These are phyloP conservation scores for Piedraia hortae DNA, from an alignment of 2,329 filamentous ascomycete species.

Conservation along the genomic window DNA sequence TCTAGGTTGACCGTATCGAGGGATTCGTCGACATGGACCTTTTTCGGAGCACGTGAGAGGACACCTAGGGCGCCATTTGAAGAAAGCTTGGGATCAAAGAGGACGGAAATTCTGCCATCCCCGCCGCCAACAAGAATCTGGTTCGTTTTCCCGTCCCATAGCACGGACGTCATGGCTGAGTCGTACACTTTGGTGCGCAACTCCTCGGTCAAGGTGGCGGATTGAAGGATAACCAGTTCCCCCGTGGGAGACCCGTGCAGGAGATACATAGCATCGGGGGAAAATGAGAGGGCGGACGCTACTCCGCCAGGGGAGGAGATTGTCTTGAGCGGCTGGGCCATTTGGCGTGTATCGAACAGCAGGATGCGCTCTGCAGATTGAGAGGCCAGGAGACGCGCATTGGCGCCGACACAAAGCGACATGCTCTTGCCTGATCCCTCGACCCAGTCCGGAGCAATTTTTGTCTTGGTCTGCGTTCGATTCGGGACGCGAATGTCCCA, in stretches of 20 bases:
- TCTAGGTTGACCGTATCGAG: slow-evolving; percentile 73
- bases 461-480: no score
- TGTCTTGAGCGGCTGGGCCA: slow-evolving; percentile 66
- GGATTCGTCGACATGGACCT: slow-evolving; percentile 79
- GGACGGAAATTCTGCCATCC: slow-evolving; percentile 65
- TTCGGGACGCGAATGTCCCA: no score
- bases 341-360: slow-evolving; percentile 88
- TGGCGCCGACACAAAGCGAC: no score
- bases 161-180: slow-evolving; percentile 52
- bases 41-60: slow-evolving; percentile 82
- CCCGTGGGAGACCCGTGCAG: slow-evolving; percentile 71
- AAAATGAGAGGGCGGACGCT: no score
- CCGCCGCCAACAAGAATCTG: slow-evolving; percentile 87
- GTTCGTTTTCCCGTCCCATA: slow-evolving; percentile 87
- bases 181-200: slow-evolving; percentile 66
- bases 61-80: slow-evolving; percentile 58
- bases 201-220: slow-evolving; percentile 65
- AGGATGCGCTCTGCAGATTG: no score
- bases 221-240: slow-evolving; percentile 75
- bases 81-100: slow-evolving; percentile 74
- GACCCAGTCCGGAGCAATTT: no score
- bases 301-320: slow-evolving; percentile 48
- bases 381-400: no score
- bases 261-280: slow-evolving; percentile 56
- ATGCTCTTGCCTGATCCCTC: slow-evolving; percentile 66